These are phyloP conservation scores for Petrea volubilis DNA, from an alignment of 257 asterid genomes.

Conservation along the genomic window DNA sequence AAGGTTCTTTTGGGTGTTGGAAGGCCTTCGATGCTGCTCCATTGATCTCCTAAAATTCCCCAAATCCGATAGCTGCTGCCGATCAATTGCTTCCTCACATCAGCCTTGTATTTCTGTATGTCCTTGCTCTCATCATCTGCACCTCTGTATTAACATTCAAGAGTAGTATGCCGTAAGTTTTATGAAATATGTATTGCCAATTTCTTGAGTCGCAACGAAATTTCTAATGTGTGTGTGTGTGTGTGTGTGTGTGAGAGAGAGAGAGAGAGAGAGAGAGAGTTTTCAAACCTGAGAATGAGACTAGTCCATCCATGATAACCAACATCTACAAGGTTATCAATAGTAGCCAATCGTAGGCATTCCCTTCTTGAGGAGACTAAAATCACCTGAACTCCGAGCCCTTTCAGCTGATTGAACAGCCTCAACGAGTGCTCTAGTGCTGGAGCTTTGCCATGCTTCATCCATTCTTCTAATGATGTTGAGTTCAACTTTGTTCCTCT, in stretches of 20 bases:
- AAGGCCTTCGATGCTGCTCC: conserved; percentile 76
- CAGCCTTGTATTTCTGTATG: conserved; percentile 50
- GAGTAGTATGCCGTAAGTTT: neutral
- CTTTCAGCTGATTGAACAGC: conserved; percentile 68
- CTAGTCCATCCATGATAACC: conserved; percentile 73
- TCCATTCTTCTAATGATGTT: conserved; percentile 75
- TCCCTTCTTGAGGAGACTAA: conserved; percentile 77
- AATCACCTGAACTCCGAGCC: conserved; percentile 48
- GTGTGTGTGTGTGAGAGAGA: no score
- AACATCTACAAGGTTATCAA: conserved; percentile 68
- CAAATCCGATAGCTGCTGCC: conserved; percentile 51
- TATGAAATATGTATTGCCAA: no score
- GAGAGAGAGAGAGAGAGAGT: neutral
- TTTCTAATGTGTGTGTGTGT: no score
- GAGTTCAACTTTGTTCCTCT: conserved; percentile 61
- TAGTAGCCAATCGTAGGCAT: conserved; percentile 68
- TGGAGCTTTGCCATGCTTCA: conserved; percentile 63
- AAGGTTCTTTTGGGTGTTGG: conserved; percentile 63
- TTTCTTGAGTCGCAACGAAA: neutral
- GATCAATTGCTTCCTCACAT: conserved; percentile 53
- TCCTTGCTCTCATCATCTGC: conserved; percentile 45
- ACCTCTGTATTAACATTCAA: conserved; percentile 33
- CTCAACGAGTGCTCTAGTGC: conserved; percentile 50
- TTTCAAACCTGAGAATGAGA: conserved; percentile 60
- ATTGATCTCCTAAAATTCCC: conserved; percentile 73